Percentiles rank a stretch among this genome's conserved stretches.
These are phyloP conservation scores for Phialophora macrospora DNA, from an alignment of 2,329 filamentous ascomycete species.

Conservation along the genomic window DNA sequence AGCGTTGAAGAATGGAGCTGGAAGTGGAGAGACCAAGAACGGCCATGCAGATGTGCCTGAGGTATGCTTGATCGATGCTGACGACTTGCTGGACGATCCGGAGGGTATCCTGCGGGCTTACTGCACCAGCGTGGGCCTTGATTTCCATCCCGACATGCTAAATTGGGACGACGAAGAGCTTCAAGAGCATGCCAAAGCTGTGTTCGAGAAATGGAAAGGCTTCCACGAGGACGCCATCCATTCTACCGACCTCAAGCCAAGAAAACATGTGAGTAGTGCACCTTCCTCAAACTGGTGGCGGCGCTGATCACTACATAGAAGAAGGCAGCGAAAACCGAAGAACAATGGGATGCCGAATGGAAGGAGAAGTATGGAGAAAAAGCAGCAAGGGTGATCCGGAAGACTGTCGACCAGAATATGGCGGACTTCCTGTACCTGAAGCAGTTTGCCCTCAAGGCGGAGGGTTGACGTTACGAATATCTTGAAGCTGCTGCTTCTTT, in stretches of 20 bases:
- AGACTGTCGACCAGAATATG: constrained; percentile 64
- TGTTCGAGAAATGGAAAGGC: constrained; percentile 95
- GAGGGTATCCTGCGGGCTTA: constrained; percentile 75
- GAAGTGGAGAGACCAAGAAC: constrained; percentile 39
- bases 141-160: constrained; percentile 78
- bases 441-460: constrained; percentile 64
- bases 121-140: constrained; percentile 78
- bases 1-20: constrained; percentile 43
- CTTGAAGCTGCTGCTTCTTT: neutral
- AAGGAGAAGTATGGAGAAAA: constrained; percentile 64
- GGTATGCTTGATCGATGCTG: constrained; percentile 89
- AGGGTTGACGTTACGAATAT: neutral
- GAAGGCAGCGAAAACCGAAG: constrained; percentile 53
- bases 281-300: constrained; percentile 13
- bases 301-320: constrained; percentile 37
- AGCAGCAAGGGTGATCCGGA: constrained; percentile 62
- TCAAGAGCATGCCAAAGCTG: constrained; percentile 68
- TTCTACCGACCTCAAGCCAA: constrained; percentile 74
- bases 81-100: constrained; percentile 88
- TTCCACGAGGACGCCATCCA: constrained; percentile 95
- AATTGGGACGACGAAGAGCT: constrained; percentile 79
- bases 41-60: constrained; percentile 51
- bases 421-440: constrained; percentile 68
- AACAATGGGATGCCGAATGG: constrained; percentile 65
- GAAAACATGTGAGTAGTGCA: constrained; percentile 48